A percentile compares a stretch with the other conserved stretches of the same genome.
These are phyloP conservation scores for Quercus lobata DNA, from an alignment of 331 rosid species.

Conservation along the genomic window DNA sequence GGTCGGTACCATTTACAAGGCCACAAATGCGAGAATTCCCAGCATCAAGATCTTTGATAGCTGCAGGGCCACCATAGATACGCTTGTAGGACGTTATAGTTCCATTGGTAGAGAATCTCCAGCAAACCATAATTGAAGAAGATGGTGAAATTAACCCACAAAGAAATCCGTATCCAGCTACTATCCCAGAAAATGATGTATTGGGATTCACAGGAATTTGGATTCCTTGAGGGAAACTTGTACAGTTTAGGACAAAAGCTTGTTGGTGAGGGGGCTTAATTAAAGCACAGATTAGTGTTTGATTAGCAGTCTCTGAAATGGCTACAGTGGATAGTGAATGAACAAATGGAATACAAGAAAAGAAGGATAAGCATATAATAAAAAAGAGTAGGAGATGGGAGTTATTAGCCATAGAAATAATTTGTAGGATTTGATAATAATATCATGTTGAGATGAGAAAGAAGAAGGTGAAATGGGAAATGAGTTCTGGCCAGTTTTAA, in stretches of 20 bases:
- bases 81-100: constrained; percentile 22
- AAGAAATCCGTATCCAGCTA: constrained; percentile 64
- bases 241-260: constrained; percentile 47
- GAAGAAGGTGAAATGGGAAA: background rate
- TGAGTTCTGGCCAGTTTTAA: background rate
- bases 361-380: constrained; percentile 4
- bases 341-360: constrained; percentile 21
- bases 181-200: constrained; percentile 45
- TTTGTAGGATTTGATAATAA: constrained; percentile 7
- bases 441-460: constrained; percentile 22
- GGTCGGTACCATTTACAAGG: constrained; percentile 17
- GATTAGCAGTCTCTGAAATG: constrained; percentile 54
- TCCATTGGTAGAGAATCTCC: constrained; percentile 69
- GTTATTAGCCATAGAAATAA: constrained; percentile 48
- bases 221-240: constrained; percentile 41
- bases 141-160: constrained; percentile 44
- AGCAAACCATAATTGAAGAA: constrained; percentile 48
- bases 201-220: constrained; percentile 19
- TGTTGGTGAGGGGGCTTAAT: constrained; percentile 7
- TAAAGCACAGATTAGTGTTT: constrained; percentile 59
- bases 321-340: constrained; percentile 58
- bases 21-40: constrained; percentile 74
- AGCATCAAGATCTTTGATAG: constrained; percentile 37
- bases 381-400: background rate
- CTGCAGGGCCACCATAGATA: constrained; percentile 34